Evolutionary conservation across 148 eudicot genomes (phyloP), one percentile per base, ranked within the genome.

Genomic region (Rhododendron ovatum): DNA sequence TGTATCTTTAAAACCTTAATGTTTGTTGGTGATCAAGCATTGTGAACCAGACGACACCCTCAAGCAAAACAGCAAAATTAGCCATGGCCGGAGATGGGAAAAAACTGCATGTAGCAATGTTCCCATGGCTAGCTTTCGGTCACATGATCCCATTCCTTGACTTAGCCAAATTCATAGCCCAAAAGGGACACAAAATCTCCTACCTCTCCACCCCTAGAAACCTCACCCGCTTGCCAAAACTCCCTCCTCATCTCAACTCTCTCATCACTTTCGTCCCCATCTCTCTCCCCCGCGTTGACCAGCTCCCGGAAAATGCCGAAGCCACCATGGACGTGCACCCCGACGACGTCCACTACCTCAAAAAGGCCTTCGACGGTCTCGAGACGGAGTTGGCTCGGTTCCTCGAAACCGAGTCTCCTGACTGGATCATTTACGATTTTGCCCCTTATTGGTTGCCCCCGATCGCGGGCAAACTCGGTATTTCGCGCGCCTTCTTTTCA

Each of bases 131-230:
- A 7, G 89, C 87, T 7, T 89, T 87, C 41, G 89, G 86, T 26
- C 91, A 87, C 80, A 85, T 87, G 79, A 87, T 86, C 63, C 89
- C 91, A n/a, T 85, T 13, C 87, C 63, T 87, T 0, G 87, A 89
- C 15, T 88, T 87, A 14, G 85, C 89, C 50, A 83, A 82, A 28
- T 57, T 71, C 82, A 80, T 90, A 24, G 92, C 92, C 55, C 81
- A 33, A 74, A 84, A 79, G 41, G 90, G 89, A 28, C 86, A 89
- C 69, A 86, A 78, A 41, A 82, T 90, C 59, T 83, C 91, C 61
- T 89, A 83, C 82, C 63, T 88, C 14, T 89, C 91, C 37, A 85
- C 92, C 55, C 91, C 92, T 5, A 77, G 89, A 81, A 90, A 90
- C 91, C 82, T 91, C 65, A 9, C 39, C 7, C 89, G 92, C 47